Evolutionary conservation across 495 filamentous ascomycete genomes (phyloP), one percentile per base, ranked within the genome.

Genomic region (Neurospora pannonica): DNA sequence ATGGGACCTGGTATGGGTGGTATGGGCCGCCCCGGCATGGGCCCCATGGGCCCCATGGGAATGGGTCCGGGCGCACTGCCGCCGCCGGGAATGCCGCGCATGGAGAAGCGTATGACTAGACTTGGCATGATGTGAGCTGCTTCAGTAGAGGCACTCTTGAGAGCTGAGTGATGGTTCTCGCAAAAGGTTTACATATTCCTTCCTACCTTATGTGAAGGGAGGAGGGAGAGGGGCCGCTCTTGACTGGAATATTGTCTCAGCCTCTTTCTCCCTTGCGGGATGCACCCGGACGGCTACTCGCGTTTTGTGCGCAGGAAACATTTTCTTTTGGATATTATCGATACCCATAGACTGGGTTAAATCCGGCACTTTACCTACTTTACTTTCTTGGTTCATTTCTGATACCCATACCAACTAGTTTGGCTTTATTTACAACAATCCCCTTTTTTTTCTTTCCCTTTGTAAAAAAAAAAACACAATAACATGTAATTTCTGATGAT

Each of bases 21-120:
- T 31, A 71, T 75, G 37, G 72, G 73, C 19, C 54, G 54, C 54
- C 54, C 54, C 54, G 54, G 54, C 15, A 34, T 54, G 42, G 42
- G 42, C 42, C 42, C 42, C 42, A 43, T 43, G 42, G 42, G 42
- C 40, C 78, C 75, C 9, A 39, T 39, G 11, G 74, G 71, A 10
- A 77, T 75, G 39, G 62, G 75, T n/a, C 70, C 77, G 15, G 77
- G 78, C 21, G 77, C 78, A 19, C 75, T 75, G 21, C 54, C 54
- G 54, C 54, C 54, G 54, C 54, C 54, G 28, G 28, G 54, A 15
- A 71, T 72, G 38, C 85, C 82, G n/a, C 81, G 80, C 78, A 84
- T 86, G 79, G 92, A 96, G 85, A 90, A 94, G 80, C 85, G 94
- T 74, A 95, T 91, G 79, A 97, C 94, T 73, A 88, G 88, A 83